Conservation (phyloP, 75 land plant genomes). For the Selaginella tamariscina region DNA sequence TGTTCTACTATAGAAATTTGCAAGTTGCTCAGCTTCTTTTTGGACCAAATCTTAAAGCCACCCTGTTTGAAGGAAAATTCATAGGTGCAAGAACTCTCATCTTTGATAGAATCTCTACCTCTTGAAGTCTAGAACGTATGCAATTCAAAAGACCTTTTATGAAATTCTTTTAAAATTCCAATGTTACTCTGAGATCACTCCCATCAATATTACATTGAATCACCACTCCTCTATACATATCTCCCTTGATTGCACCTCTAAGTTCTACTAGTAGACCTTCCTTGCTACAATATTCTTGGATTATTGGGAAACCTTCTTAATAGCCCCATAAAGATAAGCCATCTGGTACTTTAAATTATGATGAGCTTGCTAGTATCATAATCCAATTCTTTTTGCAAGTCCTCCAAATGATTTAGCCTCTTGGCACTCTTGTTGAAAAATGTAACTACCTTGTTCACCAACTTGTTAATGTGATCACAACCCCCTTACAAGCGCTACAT, state of each 20-base stretch:
- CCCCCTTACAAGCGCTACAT: background rate
- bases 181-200: background rate
- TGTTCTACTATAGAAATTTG: background rate
- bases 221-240: background rate
- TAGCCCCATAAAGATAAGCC: no score
- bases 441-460: background rate
- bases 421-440: background rate
- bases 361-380: background rate
- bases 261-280: background rate
- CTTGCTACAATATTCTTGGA: background rate
- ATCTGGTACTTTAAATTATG: background rate
- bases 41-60: background rate
- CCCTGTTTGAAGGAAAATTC: conserved; percentile 1
- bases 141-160: background rate
- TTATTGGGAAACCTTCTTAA: background rate
- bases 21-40: background rate
- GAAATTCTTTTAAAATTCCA: background rate
- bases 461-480: background rate
- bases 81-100: background rate
- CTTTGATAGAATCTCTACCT: background rate
- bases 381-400: background rate
- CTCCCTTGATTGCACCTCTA: background rate
- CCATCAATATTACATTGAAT: background rate
- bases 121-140: background rate
- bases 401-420: background rate